Evolutionary conservation across 306 rosid species (phyloP), one percentile per base, ranked within the genome.

Genomic region (Chamaecrista fasciculata): DNA sequence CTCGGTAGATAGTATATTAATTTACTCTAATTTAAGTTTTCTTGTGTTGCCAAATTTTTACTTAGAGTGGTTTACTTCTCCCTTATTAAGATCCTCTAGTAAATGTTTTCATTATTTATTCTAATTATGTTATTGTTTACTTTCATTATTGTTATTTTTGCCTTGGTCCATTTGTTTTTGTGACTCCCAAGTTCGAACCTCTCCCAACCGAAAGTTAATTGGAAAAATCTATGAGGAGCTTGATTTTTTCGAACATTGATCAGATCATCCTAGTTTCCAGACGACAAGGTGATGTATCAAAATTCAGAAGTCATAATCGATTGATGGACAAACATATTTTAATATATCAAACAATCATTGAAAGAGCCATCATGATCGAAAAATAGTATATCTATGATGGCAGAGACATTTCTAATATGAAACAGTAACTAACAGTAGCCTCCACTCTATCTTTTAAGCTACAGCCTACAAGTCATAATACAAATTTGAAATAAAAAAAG

Each of bases 281-380:
- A 48, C 31, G 25, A 60, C 20, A 37, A 70, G 29, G 46, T 56
- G 62, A 64, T 40, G 63, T 46, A 26, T 73, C 59, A 70, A n/a
- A n/a, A n/a, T n/a, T n/a, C n/a, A 43, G 50, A 44, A n/a, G 50
- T 67, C 72, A 44, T 77, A 69, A 31, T 58, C 67, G 52, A 65
- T 58, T 44, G 33, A 73, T 29, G 25, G 47, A 65, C n/a, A 51
- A 64, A 39, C n/a, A 21, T 67, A 49, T 40, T 65, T 49, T 25
- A 46, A 60, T 33, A 75, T 72, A 60, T 67, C 58, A 80, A 60
- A 64, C 58, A 80, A 69, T 62, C 72, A 67, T 74, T 71, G 42
- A 73, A 48, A 66, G 67, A 51, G 70, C 72, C 76, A 83, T 43
- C 70, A 60, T 48, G 62, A 75, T 72, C 44, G 26, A 15, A 43